A percentile compares a stretch with the other conserved stretches of the same genome.
phyloP scores from a whole-genome alignment of 2,329 filamentous ascomycete species.

The Exserohilum rostratum region DNA sequence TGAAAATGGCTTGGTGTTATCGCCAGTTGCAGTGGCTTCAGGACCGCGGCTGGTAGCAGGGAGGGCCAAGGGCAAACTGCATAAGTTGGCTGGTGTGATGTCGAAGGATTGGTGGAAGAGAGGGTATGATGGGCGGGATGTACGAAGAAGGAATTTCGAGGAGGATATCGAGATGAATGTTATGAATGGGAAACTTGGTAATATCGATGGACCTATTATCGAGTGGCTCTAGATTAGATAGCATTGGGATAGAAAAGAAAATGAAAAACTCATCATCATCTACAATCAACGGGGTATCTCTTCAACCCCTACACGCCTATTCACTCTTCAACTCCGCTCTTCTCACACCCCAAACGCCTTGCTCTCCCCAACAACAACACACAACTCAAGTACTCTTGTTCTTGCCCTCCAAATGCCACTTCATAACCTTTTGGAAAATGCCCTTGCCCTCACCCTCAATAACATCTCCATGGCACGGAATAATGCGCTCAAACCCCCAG shows the following conservation, averaged over 20 bases:
- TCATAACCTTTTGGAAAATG: constrained; percentile 77
- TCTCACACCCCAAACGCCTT: background rate
- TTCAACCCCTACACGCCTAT: background rate
- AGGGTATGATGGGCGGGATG: constrained; percentile 2
- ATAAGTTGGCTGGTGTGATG: constrained; percentile 4
- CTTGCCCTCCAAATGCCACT: constrained; percentile 72
- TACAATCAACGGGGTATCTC: constrained; percentile 1
- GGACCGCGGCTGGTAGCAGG: background rate
- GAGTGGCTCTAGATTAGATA: background rate
- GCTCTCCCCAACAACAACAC: too few species aligned
- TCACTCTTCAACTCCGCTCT: background rate
- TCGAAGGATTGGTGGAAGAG: background rate
- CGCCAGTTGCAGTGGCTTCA: background rate
- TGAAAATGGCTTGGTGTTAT: background rate
- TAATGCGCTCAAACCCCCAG: constrained; percentile 86
- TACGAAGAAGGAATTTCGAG: background rate
- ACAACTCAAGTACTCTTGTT: constrained; percentile 2
- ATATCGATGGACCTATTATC: background rate
- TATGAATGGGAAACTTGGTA: background rate
- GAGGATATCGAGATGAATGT: constrained; percentile 5
- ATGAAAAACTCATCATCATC: background rate
- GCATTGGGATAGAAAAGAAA: background rate
- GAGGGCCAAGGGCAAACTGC: constrained; percentile 4
- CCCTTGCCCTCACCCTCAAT: constrained; percentile 77
- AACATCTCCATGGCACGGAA: constrained; percentile 93